Evolutionary conservation across 305 asterid species (phyloP), one percentile per base, ranked within the genome.

Genomic region (Fraxinus latifolia): DNA sequence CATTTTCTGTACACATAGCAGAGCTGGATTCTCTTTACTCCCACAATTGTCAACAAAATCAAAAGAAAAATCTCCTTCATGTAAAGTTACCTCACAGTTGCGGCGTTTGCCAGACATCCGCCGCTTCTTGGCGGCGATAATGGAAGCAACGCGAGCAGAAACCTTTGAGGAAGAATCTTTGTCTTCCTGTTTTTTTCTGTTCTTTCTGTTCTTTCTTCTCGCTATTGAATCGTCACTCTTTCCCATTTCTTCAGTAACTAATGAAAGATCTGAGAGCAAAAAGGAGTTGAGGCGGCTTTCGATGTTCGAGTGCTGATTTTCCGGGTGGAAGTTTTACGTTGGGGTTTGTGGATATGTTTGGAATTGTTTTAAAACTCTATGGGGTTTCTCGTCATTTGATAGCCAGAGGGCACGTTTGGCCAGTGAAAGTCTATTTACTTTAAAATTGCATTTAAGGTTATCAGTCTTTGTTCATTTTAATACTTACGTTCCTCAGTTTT

Each of bases 121-220:
- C 80, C 98, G 97, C 90, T 95, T 95, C 88, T 95, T 95, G 86
- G 95, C 86, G 87, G 99, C 99, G 90, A 96, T 94, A 50, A 96
- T 88, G 83, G 93, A 80, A 6, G 99, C 97, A 36, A 96, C 78
- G 74, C 94, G 91, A 65, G 47, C 77, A 42, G 94, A 88, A 31
- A 91, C 93, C 79, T 89, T 89, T 0, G 93, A 80, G 0, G 93
- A 84, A 15, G 91, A 78, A 65, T 85, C 86, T 34, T 90, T 91
- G 6, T 55, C 76, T 25, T 90, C 93, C 33, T 86, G 89, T 87
- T 92, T 92, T 79, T 81, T 89, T 29, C 87, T 84, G 86, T 0
- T 92, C 90, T 72, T 90, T 53, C 83, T 94, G 88, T 81, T 92
- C 89, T 83, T 92, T 67, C 98, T 89, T 55, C 97, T 87, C 79